Evolutionary conservation across 805 yeast genomes (phyloP).

Genomic region (Kodamaea lidongshanica): DNA sequence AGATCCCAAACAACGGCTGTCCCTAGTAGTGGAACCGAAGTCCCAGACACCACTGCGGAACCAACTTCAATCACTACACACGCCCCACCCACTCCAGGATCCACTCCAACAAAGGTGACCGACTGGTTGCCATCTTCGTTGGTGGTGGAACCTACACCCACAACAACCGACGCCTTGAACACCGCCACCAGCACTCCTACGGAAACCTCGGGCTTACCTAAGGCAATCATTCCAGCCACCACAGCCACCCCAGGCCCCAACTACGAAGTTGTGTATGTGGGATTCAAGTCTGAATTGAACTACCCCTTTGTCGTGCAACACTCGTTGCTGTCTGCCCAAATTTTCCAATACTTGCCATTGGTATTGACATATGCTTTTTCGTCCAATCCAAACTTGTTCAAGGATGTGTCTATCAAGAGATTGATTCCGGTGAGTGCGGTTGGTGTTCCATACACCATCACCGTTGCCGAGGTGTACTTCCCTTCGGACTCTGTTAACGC

Average conservation of each 20-base stretch:
- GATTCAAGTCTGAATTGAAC: slow-evolving; percentile 72
- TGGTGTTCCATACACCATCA: slow-evolving; percentile 56
- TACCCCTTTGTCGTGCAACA: slow-evolving; percentile 76
- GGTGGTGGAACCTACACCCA: slow-evolving; percentile 16
- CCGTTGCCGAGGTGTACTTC: slow-evolving; percentile 84
- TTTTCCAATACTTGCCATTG: slow-evolving; percentile 76
- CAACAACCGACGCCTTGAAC: slow-evolving; percentile 12
- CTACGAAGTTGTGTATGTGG: slow-evolving; percentile 59
- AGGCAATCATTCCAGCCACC: slow-evolving; percentile 66
- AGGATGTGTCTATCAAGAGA: slow-evolving; percentile 53
- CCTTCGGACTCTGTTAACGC: slow-evolving; percentile 47
- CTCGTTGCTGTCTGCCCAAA: slow-evolving; percentile 75
- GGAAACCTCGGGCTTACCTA: slow-evolving; percentile 55
- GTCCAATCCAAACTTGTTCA: slow-evolving; percentile 13
- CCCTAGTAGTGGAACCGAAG: slow-evolving; percentile 5
- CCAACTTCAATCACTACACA: slow-evolving; percentile 7
- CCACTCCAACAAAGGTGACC: slow-evolving; percentile 9
- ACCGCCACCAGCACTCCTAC: slow-evolving; percentile 24
- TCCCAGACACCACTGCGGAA: slow-evolving; percentile 5
- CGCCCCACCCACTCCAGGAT: slow-evolving; percentile 6
- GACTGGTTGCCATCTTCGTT: slow-evolving; percentile 35
- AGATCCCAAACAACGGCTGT: slow-evolving; percentile 5
- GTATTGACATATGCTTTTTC: slow-evolving; percentile 61
- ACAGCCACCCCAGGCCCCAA: slow-evolving; percentile 39
- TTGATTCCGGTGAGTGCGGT: slow-evolving; percentile 68